Evolutionary conservation across 345 rosid species (phyloP), one percentile per base, ranked within the genome.

Genomic region (Conringia planisiliqua): DNA sequence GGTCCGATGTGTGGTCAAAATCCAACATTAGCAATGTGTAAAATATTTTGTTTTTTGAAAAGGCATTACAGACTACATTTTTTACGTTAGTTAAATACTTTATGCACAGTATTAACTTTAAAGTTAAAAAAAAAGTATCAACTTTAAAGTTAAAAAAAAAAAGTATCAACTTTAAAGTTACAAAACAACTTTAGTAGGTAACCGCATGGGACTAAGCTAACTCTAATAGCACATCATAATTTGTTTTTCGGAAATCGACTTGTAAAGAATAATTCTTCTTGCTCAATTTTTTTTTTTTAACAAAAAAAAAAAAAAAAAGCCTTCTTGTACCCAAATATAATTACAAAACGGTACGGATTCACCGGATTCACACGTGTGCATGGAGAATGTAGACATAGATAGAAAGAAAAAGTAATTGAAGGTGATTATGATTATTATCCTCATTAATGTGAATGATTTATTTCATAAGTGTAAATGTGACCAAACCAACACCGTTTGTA

Each of bases 311-410:
- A n/a, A n/a, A n/a, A n/a, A n/a, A n/a, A n/a, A n/a, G n/a, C n/a
- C 30, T 51, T 26, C 14, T 57, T 44, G 13, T 57, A 32, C 16
- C n/a, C 6, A 36, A 54, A 27, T 68, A 68, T 54, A 10, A 20
- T 30, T 44, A 46, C 66, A 70, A 70, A 46, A 60, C 59, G 18
- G 60, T 60, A 60, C 39, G 66, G 29, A 60, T 14, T 46, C 47
- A 42, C 7, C 9, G 20, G 7, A 36, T 20, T 44, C 67, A 35
- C 61, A 71, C 40, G 68, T 60, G 12, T 61, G 38, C 32, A 27
- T 3, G 54, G n/a, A 16, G 58, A 44, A 24, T 32, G 27, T 38
- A 38, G 18, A 17, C 24, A 62, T n/a, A 13, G 30, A 8, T 7
- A 35, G 2, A 40, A 40, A 16, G 4, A 3, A 36, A 62, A 62